Conservation (phyloP, 2,329 filamentous ascomycete species). For the Fusarium tuaranense region DNA sequence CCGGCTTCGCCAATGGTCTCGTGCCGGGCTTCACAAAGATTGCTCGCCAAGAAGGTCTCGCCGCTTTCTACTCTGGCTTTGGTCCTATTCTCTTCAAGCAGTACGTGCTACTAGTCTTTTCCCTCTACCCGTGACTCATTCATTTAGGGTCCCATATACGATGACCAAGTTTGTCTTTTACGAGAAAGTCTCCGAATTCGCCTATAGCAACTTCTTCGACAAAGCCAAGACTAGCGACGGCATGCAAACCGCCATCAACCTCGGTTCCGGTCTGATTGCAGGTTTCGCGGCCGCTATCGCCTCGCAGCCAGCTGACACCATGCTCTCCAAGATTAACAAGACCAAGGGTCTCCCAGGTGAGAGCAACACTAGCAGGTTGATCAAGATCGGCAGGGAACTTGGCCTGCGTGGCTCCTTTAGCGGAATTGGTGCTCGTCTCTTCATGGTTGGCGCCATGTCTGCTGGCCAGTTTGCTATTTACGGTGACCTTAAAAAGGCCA, state of each 20-base stretch:
- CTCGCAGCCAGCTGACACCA: constrained; percentile 90
- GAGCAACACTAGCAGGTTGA: constrained; percentile 80
- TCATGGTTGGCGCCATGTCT: constrained; percentile 76
- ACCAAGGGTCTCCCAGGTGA: constrained; percentile 87
- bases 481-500: constrained; percentile 55
- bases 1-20: neutral
- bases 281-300: constrained; percentile 87
- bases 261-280: constrained; percentile 64
- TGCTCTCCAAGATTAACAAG: constrained; percentile 97
- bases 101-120: neutral
- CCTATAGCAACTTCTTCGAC: neutral
- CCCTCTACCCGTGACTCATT: neutral
- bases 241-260: constrained; percentile 82
- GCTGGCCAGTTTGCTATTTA: constrained; percentile 91
- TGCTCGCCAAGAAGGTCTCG: neutral
- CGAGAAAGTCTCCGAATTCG: neutral
- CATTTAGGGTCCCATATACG: neutral
- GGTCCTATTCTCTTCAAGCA: neutral
- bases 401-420: constrained; percentile 80
- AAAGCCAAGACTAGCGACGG: constrained; percentile 70
- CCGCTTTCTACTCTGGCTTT: neutral
- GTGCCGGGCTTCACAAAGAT: neutral
- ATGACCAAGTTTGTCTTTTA: neutral
- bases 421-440: constrained; percentile 79
- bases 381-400: constrained; percentile 90